Base-by-base conservation (phyloP, 1,284 basidiomycete species). In the Malassezia obtusa region DNA sequence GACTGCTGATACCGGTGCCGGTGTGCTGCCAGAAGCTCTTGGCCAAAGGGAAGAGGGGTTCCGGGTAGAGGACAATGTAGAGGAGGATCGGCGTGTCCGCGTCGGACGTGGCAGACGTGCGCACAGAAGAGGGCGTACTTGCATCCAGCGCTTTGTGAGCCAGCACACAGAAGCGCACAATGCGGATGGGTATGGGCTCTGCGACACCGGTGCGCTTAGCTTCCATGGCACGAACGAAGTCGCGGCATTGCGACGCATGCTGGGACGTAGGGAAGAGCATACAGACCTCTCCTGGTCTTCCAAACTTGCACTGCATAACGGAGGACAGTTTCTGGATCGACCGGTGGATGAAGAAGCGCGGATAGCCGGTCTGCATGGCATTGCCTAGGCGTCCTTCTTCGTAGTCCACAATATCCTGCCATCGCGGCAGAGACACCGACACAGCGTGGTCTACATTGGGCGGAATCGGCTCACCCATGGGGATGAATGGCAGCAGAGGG, bases 1-100 rank as follows among this genome's bases (percentile, higher is more conserved):
- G 83, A 59, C 87, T 90, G 1, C 86, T 88, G 46, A 98, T 84
- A 0, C 90, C 90, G 59, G 86, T 78, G 0, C 92, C 92, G 0
- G 86, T 84, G 70, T 96, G 91, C 67, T 96, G 91, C 90, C 92
- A 95, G 74, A 91, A 95, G 70, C 88, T 81, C 75, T 89, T 95
- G 12, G 87, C 89, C 4, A 85, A 71, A 0, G 80, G 70, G 63
- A 82, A 85, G n/a, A 82, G 78, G 12, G 78, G 76, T 4, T 83
- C 49, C 4, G 68, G 82, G 74, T 91, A 89, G 19, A 96, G 77
- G 10, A 85, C 83, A 62, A 92, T 86, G 73, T 90, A 65, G 22
- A 56, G 37, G 11, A 32, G 28, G 30, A 56, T 50, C 15, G 48
- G 37, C 28, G 41, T n/a, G 2, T 30, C 40, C 15, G 45, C 32